Evolutionary conservation across 805 yeast genomes (phyloP), one percentile per base, ranked within the genome.

Genomic region (Monosporozyma yasuniensis): DNA sequence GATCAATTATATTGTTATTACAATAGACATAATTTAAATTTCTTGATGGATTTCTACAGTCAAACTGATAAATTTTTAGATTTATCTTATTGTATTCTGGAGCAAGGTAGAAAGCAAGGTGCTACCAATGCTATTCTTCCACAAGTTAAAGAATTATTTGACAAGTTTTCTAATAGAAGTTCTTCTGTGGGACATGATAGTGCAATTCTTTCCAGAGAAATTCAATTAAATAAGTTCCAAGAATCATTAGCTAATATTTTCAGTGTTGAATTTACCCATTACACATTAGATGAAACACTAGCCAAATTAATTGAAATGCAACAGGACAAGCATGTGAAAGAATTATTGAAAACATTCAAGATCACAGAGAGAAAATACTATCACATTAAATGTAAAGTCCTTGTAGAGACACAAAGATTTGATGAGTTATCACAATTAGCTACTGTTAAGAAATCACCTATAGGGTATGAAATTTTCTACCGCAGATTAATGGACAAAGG

Each of bases 401-500:
- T 77, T 30, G 70, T 79, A 0, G 64, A 70, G 4, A 58, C 72
- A 2, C 72, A 76, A 6, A 77, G 78, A 42, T 83, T 79, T 68
- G 80, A 77, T 18, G 79, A 76, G 37, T 61, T 87, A 28, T 74
- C 72, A 54, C 75, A 77, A 28, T 75, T 80, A 57, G 76, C 81
- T 0, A 71, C 68, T 2, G 61, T 65, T 9, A 72, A 70, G 43
- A 82, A 78, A 53, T 79, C 93, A 0, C 84, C 87, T 0, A 84
- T 88, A 41, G 89, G 91, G 0, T 83, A 82, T 52, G 74, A 73
- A 52, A 81, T 84, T 0, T 81, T 88, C 54, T 84, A 72, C 49
- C 69, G 74, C 14, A 76, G 78, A 37, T 74, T 83, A 37, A 58
- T 76, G 39, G 72, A 71, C 49, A 70, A 75, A 3, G 85, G 81